phyloP scores from a whole-genome alignment of 345 rosid species.

The Brassica napus region DNA sequence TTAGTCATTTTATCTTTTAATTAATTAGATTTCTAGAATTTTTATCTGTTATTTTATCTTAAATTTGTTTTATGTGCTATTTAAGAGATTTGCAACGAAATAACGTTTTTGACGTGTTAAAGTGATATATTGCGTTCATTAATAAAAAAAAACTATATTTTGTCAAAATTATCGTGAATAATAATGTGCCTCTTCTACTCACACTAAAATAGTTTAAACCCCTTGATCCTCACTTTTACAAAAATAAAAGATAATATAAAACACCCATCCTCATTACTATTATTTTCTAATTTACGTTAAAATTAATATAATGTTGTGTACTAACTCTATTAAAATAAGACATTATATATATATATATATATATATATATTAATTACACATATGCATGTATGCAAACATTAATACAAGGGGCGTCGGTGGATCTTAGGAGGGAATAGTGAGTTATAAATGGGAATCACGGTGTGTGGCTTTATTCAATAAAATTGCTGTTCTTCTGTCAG shows the following conservation, averaged over 20 bases:
- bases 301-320: neutral
- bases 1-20: too few species aligned
- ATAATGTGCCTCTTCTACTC: neutral
- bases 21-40: too few species aligned
- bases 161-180: neutral
- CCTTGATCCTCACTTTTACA: neutral
- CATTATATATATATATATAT: neutral
- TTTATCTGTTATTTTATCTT: too few species aligned
- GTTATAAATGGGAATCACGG: slow-evolving; percentile 33
- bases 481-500: slow-evolving; percentile 31
- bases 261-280: neutral
- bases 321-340: neutral
- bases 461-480: slow-evolving; percentile 26
- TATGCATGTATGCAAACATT: slow-evolving; percentile 1
- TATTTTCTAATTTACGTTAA: neutral
- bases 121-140: neutral
- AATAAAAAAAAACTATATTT: neutral
- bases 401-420: slow-evolving; percentile 34
- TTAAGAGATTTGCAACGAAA: neutral
- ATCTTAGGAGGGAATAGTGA: slow-evolving; percentile 23
- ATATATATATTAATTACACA: neutral
- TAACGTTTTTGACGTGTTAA: neutral
- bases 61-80: too few species aligned
- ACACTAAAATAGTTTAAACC: neutral
- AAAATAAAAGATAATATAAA: neutral